These are phyloP conservation scores for Aspergillus sp. DNA, from an alignment of 2,329 filamentous ascomycete species.

Conservation along the genomic window DNA sequence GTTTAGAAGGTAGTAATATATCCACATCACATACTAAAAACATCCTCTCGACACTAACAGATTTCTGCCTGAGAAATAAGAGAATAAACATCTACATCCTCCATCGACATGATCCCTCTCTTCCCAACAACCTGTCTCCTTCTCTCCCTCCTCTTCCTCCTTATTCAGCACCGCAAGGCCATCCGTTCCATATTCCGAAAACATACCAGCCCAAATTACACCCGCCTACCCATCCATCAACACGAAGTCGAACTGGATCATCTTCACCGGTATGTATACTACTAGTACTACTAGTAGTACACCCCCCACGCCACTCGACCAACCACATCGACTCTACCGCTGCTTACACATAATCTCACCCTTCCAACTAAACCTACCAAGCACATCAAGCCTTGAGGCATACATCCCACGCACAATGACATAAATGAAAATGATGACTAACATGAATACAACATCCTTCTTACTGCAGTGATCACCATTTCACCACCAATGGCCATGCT, in stretches of 20 bases:
- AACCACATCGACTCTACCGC: neutral
- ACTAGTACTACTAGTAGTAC: too few species aligned
- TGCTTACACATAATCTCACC: too few species aligned
- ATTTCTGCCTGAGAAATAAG: too few species aligned
- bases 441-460: too few species aligned
- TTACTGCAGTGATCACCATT: neutral
- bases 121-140: conserved; percentile 21
- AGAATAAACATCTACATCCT: too few species aligned
- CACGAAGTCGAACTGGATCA: neutral
- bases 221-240: neutral
- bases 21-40: too few species aligned
- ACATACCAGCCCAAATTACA: neutral
- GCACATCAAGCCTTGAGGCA: too few species aligned
- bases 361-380: too few species aligned
- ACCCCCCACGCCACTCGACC: neutral
- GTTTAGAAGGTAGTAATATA: too few species aligned
- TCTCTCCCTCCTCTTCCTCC: conserved; percentile 20
- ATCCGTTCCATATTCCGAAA: neutral
- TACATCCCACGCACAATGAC: too few species aligned
- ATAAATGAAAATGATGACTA: too few species aligned
- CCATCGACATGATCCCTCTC: conserved; percentile 10
- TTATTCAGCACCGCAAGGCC: conserved; percentile 9
- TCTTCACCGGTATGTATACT: neutral
- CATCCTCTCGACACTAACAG: too few species aligned
- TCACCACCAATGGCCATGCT: neutral